phyloP scores from a whole-genome alignment of 2,329 filamentous ascomycete species.

The Xylariaceae sp. region DNA sequence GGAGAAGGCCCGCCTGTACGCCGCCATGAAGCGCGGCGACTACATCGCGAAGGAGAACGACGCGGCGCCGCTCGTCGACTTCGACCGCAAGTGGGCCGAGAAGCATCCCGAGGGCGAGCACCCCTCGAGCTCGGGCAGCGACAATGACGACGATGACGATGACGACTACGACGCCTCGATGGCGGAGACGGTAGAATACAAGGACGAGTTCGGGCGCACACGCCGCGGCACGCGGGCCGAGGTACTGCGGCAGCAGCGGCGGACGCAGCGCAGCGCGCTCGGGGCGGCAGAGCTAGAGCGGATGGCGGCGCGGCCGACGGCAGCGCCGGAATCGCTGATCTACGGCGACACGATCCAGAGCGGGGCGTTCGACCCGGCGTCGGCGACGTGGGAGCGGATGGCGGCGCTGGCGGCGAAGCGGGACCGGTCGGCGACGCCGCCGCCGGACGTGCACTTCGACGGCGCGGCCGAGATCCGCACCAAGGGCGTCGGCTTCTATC shows the following conservation, averaged over 20 bases:
- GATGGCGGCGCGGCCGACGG: slow-evolving; percentile 64
- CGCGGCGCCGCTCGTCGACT: slow-evolving; percentile 78
- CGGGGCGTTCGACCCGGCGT: slow-evolving; percentile 78
- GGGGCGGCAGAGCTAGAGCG: slow-evolving; percentile 65
- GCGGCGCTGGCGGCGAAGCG: slow-evolving; percentile 74
- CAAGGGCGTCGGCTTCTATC: slow-evolving; percentile 90
- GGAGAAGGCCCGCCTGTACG: slow-evolving; percentile 86
- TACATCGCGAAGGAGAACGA: slow-evolving; percentile 69
- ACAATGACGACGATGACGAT: slow-evolving; percentile 61
- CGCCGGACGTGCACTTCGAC: slow-evolving; percentile 82
- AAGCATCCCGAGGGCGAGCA: slow-evolving; percentile 55
- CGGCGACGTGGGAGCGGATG: slow-evolving; percentile 66
- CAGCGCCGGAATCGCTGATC: slow-evolving; percentile 72
- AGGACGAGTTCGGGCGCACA: slow-evolving; percentile 90
- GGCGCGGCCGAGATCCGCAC: slow-evolving; percentile 80
- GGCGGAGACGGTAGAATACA: slow-evolving; percentile 77
- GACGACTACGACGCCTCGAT: slow-evolving; percentile 44
- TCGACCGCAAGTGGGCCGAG: slow-evolving; percentile 94
- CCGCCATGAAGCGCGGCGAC: slow-evolving; percentile 88
- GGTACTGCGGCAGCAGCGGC: slow-evolving; percentile 64
- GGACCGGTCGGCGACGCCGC: slow-evolving; percentile 79
- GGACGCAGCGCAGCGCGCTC: slow-evolving; percentile 53
- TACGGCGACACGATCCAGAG: slow-evolving; percentile 84
- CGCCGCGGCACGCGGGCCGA: slow-evolving; percentile 72
- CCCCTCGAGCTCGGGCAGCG: slow-evolving; percentile 53